Evolutionary conservation across 225 moss, liverwort and hornwort genomes (phyloP), one percentile per base, ranked within the genome.

Genomic region (Physcomitrellopsis africana): DNA sequence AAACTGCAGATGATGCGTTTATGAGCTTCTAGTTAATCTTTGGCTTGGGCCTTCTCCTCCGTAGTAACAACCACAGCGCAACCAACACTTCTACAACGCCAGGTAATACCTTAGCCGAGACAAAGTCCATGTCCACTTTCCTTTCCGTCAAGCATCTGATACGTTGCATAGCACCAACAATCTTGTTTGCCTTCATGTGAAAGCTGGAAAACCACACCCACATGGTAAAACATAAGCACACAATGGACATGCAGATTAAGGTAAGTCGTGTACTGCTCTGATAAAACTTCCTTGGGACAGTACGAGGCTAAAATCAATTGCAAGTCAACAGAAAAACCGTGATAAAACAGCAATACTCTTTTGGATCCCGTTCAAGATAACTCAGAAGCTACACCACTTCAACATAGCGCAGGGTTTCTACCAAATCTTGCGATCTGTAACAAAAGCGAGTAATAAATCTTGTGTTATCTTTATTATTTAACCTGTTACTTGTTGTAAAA

Each of bases 111-210:
- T 81, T 81, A 0, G 86, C 47, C 15, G 80, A 32, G 80, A 92
- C 90, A 18, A 82, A 59, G 37, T 85, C 69, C 51, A 84, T 64
- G 58, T 83, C 85, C 6, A 95, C 1, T 79, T 85, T 89, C 60
- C 88, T 83, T 63, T 94, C 84, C 71, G 86, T 91, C 17, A 87
- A 80, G 73, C 94, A 99, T 65, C 87, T 89, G 77, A 99, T 90
- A 60, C 94, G 94, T 72, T 95, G 94, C 84, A 95, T 82, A 22
- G 89, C 92, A 76, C 80, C 62, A 10, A 92, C 53, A 10, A 80
- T 95, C 68, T 84, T 82, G 56, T 89, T 93, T 19, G 83, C 94
- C 55, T 80, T 86, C 27, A 56, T 76, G 54, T 77, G 85, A 65
- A 99, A 94, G 58, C 86, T 91, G 81, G 53, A 76, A 20, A 79